phyloP scores from a whole-genome alignment of 2,329 filamentous ascomycete genomes.

The Aureobasidium subglaciale region DNA sequence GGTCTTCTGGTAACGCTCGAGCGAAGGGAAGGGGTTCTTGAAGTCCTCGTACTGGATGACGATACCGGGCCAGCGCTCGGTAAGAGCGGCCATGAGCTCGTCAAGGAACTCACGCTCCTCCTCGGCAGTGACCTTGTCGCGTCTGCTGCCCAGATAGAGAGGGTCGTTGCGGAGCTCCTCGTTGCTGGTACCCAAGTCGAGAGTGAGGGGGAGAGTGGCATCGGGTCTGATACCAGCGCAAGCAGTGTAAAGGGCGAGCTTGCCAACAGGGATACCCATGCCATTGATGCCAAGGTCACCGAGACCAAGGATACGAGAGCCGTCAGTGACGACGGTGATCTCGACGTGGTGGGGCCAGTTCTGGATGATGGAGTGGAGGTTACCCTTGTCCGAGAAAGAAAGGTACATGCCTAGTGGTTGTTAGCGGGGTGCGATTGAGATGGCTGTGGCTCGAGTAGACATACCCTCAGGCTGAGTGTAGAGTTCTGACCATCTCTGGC shows the following conservation, averaged over 20 bases:
- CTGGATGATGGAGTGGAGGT: slow-evolving; percentile 76
- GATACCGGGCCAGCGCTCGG: slow-evolving; percentile 66
- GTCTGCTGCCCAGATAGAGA: slow-evolving; percentile 85
- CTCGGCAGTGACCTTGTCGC: slow-evolving; percentile 67
- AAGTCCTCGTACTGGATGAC: slow-evolving; percentile 96
- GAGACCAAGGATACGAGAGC: slow-evolving; percentile 84
- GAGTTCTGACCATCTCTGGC: slow-evolving; percentile 89
- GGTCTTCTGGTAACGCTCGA: slow-evolving; percentile 78
- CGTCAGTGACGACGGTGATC: slow-evolving; percentile 95
- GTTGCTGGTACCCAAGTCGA: slow-evolving; percentile 59
- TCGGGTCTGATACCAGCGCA: slow-evolving; percentile 89
- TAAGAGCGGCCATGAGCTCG: slow-evolving; percentile 89
- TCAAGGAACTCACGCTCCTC: slow-evolving; percentile 91
- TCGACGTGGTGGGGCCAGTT: slow-evolving; percentile 95
- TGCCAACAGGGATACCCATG: slow-evolving; percentile 96
- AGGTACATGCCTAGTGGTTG: slow-evolving; percentile 64
- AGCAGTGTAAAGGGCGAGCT: slow-evolving; percentile 88
- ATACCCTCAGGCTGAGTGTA: slow-evolving; percentile 86
- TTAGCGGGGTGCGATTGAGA: not conserved
- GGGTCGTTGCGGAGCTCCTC: slow-evolving; percentile 63
- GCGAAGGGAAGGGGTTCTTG: slow-evolving; percentile 91
- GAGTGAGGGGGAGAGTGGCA: slow-evolving; percentile 53
- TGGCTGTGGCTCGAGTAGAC: slow-evolving; percentile 16
- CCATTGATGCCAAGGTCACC: slow-evolving; percentile 95
- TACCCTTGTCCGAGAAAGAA: slow-evolving; percentile 87